These are phyloP conservation scores for Eragrostis curvula DNA, from an alignment of 176 grass and related monocot species.

Conservation along the genomic window DNA sequence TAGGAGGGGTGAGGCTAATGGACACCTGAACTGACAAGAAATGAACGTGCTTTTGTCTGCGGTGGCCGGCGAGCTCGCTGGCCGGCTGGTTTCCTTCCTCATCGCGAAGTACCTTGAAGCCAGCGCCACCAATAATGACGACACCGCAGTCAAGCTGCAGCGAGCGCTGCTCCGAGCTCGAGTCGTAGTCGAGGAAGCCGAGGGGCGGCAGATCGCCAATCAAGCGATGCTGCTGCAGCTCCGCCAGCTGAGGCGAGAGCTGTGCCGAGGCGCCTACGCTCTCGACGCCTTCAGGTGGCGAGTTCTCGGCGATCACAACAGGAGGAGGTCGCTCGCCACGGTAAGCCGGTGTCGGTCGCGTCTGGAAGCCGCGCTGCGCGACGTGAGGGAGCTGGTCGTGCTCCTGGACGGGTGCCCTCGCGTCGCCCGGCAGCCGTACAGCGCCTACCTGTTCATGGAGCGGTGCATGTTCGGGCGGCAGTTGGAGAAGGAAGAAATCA, in stretches of 20 bases:
- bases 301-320: neutral
- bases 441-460: slow-evolving; percentile 23
- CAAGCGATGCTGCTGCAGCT: slow-evolving; percentile 22
- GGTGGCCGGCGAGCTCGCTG: neutral
- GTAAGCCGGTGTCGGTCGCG: neutral
- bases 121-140: neutral
- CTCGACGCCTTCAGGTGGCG: neutral
- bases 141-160: neutral
- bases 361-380: neutral
- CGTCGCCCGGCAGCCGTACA: slow-evolving; percentile 2
- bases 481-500: neutral
- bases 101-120: neutral
- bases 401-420: neutral
- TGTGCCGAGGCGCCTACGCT: neutral
- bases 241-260: neutral
- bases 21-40: too few relatives aligned
- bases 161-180: slow-evolving; percentile 2
- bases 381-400: slow-evolving; percentile 11
- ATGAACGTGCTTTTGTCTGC: slow-evolving; percentile 25
- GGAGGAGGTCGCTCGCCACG: neutral
- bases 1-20: too few relatives aligned
- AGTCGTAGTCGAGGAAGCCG: too few relatives aligned
- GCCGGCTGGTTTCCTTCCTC: slow-evolving; percentile 13
- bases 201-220: slow-evolving; percentile 2
- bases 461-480: slow-evolving; percentile 31